A percentile compares a stretch with the other conserved stretches of the same genome.
Evolutionary conservation across 495 filamentous ascomycete species (phyloP).

Genomic region (Penicillium malachiteum): DNA sequence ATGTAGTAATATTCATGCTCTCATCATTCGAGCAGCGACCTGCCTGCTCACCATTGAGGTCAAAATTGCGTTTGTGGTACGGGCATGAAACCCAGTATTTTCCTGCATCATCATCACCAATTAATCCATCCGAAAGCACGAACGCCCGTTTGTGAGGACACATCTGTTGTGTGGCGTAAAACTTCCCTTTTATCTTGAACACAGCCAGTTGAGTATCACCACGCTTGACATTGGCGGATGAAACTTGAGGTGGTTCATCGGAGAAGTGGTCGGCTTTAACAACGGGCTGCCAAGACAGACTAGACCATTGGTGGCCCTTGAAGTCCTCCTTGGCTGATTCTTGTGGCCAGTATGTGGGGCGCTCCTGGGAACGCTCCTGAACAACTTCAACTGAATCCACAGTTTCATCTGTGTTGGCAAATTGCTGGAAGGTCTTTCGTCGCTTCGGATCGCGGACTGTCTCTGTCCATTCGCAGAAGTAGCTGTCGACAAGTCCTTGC

Average conservation of each 20-base stretch:
- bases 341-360: constrained; percentile 83
- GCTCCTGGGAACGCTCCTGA: constrained; percentile 68
- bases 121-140: constrained; percentile 79
- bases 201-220: constrained; percentile 91
- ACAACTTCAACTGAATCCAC: constrained; percentile 71
- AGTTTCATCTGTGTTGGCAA: constrained; percentile 78
- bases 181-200: constrained; percentile 82
- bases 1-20: constrained; percentile 79
- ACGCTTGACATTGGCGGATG: constrained; percentile 71
- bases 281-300: constrained; percentile 81
- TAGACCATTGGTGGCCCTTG: constrained; percentile 68
- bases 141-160: constrained; percentile 96
- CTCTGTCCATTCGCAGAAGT: constrained; percentile 95
- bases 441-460: constrained; percentile 69
- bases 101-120: constrained; percentile 67
- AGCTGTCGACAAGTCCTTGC: constrained; percentile 82
- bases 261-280: constrained; percentile 71
- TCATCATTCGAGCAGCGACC: constrained; percentile 79
- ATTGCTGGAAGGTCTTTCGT: constrained; percentile 77
- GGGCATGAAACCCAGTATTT: constrained; percentile 88
- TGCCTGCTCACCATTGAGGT: constrained; percentile 64
- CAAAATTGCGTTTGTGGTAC: constrained; percentile 90
- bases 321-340: constrained; percentile 72
- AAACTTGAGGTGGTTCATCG: constrained; percentile 65
- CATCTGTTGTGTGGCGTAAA: constrained; percentile 96